phyloP scores from a whole-genome alignment of 805 yeast species.

The Kuraishia hungarica region DNA sequence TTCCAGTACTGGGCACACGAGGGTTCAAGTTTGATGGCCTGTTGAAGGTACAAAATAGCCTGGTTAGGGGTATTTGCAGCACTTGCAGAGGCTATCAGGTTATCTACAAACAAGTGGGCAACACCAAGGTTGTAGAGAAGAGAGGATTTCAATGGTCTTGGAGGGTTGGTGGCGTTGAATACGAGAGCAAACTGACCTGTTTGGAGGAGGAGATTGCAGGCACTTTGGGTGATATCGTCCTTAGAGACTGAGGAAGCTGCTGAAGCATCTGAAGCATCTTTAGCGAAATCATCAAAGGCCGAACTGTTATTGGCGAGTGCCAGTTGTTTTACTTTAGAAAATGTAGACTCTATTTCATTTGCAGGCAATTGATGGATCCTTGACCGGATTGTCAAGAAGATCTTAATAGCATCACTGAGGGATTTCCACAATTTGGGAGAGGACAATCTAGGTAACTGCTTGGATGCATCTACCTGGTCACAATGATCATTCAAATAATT shows the following conservation, averaged over 20 bases:
- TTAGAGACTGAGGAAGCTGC: conserved; percentile 1
- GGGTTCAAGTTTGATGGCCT: conserved; percentile 64
- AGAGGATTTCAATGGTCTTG: conserved; percentile 47
- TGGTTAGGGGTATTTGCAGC: conserved; percentile 27
- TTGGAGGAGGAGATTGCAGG: conserved; percentile 20
- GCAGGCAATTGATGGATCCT: neutral
- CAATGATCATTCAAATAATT: neutral
- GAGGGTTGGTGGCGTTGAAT: conserved; percentile 16
- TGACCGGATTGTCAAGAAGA: neutral
- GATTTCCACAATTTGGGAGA: conserved; percentile 62
- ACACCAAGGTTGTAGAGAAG: conserved; percentile 64
- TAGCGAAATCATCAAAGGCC: neutral
- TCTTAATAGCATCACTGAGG: conserved; percentile 36
- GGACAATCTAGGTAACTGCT: conserved; percentile 11
- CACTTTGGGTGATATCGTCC: conserved; percentile 4
- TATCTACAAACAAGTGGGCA: conserved; percentile 29
- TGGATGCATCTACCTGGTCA: neutral
- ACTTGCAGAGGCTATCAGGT: neutral
- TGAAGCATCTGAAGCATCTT: neutral
- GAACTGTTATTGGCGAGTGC: neutral
- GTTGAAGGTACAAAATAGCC: conserved; percentile 52
- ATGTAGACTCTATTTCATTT: neutral
- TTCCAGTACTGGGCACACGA: conserved; percentile 72
- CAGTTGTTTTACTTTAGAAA: neutral
- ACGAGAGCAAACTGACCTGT: conserved; percentile 17